Evolutionary conservation across 1,284 basidiomycete species (phyloP).

Genomic region (Golubevia sp.): DNA sequence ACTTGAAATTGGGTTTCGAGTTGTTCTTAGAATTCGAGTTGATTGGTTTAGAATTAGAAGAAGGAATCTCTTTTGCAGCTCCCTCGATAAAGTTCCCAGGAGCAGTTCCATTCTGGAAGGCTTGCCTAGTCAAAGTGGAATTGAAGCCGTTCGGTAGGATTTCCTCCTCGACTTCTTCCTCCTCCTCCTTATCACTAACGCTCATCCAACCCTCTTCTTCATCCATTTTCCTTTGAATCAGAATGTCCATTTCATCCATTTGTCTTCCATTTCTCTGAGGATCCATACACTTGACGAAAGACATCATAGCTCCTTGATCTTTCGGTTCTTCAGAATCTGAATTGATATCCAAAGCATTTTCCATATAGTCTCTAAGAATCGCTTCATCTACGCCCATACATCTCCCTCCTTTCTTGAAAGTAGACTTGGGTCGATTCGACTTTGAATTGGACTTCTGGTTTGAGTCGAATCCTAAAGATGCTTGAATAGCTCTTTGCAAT

Average conservation of each 20-base stretch:
- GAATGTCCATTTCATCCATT: conserved; percentile 42
- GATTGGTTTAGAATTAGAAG: too few relatives aligned
- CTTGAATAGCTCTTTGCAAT: too few relatives aligned
- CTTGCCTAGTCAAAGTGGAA: too few relatives aligned
- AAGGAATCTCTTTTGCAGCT: too few relatives aligned
- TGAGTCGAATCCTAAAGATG: too few relatives aligned
- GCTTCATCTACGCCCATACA: conserved; percentile 22
- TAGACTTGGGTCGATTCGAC: too few relatives aligned
- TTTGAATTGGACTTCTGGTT: too few relatives aligned
- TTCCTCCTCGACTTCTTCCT: conserved; percentile 8
- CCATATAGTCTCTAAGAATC: conserved; percentile 51
- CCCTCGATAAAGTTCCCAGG: too few relatives aligned
- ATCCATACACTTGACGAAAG: conserved; percentile 51
- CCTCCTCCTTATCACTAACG: conserved; percentile 24
- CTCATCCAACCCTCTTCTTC: conserved; percentile 48
- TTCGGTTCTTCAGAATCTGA: conserved; percentile 15
- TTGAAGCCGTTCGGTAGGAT: conserved; percentile 1
- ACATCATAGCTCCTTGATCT: conserved; percentile 30
- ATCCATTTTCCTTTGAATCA: conserved; percentile 26
- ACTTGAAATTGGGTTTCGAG: too few relatives aligned
- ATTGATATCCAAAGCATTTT: conserved; percentile 36
- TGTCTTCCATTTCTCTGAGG: conserved; percentile 36
- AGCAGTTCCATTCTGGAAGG: too few relatives aligned
- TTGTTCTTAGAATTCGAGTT: too few relatives aligned
- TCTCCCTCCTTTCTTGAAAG: too few relatives aligned